These are phyloP conservation scores for Aspergillus cejpii DNA, from an alignment of 2,329 filamentous ascomycete genomes.

Conservation along the genomic window DNA sequence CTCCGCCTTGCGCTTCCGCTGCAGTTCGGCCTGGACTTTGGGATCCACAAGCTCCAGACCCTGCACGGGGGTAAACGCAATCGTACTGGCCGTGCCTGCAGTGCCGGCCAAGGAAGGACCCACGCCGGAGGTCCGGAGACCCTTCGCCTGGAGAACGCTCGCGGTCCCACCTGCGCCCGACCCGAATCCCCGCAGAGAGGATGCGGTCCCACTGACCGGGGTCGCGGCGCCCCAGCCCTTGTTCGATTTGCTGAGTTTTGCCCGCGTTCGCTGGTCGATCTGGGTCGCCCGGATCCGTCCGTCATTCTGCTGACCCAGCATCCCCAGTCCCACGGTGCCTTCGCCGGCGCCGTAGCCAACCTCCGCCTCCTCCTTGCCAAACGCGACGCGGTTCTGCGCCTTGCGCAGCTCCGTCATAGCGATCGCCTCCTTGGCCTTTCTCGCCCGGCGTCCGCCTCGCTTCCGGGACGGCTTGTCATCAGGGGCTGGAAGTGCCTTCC, in stretches of 20 bases:
- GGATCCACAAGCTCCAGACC: conserved; percentile 93
- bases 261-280: conserved; percentile 86
- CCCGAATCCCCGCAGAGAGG: conserved; percentile 73
- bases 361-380: conserved; percentile 92
- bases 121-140: conserved; percentile 74
- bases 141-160: conserved; percentile 68
- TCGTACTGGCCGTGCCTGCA: conserved; percentile 71
- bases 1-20: conserved; percentile 83
- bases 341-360: conserved; percentile 85
- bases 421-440: conserved; percentile 92
- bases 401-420: conserved; percentile 96
- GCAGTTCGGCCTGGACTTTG: conserved; percentile 80
- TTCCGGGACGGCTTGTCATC: conserved; percentile 94
- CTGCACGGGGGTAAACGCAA: conserved; percentile 91
- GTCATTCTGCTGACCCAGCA: conserved; percentile 84
- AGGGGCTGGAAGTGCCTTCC: conserved; percentile 78
- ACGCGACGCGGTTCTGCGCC: conserved; percentile 91
- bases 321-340: conserved; percentile 78
- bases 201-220: conserved; percentile 57
- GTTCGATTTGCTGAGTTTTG: conserved; percentile 90
- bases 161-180: conserved; percentile 55
- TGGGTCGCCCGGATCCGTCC: conserved; percentile 83
- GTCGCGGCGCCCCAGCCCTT: conserved; percentile 80
- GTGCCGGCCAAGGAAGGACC: conserved; percentile 60
- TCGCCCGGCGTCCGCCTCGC: conserved; percentile 77